Percentiles rank a stretch among this genome's conserved stretches.
Evolutionary conservation across 73 alveolate genomes (phyloP).

Genomic region (Tetrahymena malaccensis): DNA sequence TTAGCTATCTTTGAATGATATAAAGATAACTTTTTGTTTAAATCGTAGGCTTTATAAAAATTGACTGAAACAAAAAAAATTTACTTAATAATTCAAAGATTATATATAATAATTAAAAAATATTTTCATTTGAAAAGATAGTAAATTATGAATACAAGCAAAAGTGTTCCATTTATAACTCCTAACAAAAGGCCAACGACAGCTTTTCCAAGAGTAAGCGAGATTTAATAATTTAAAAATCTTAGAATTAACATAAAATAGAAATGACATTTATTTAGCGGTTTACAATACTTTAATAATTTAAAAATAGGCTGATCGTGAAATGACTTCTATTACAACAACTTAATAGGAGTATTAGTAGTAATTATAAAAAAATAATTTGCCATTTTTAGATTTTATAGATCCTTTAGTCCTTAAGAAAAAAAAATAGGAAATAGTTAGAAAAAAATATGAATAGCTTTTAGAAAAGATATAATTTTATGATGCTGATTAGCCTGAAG

Average conservation of each 20-base stretch:
- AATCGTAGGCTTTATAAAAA: background rate
- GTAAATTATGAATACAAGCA: background rate
- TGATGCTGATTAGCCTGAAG: constrained; percentile 18
- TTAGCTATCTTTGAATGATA: background rate
- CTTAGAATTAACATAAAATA: too few species aligned
- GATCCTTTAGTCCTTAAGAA: background rate
- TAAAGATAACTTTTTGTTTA: background rate
- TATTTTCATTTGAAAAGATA: background rate
- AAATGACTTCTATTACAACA: background rate
- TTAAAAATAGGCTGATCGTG: background rate
- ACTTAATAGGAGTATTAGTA: background rate
- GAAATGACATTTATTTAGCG: background rate
- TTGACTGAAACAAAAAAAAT: background rate
- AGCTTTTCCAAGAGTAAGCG: background rate
- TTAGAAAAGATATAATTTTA: constrained; percentile 6
- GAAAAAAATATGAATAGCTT: constrained; percentile 21
- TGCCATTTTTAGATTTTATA: background rate
- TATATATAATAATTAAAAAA: background rate
- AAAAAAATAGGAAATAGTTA: constrained; percentile 1
- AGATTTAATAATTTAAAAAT: background rate
- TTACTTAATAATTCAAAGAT: background rate
- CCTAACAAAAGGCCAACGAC: background rate
- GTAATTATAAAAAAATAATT: background rate
- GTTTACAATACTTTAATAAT: background rate
- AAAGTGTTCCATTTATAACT: background rate